Base-by-base conservation (phyloP, 2,329 filamentous ascomycete genomes). In the Cadophora luteo-olivacea region DNA sequence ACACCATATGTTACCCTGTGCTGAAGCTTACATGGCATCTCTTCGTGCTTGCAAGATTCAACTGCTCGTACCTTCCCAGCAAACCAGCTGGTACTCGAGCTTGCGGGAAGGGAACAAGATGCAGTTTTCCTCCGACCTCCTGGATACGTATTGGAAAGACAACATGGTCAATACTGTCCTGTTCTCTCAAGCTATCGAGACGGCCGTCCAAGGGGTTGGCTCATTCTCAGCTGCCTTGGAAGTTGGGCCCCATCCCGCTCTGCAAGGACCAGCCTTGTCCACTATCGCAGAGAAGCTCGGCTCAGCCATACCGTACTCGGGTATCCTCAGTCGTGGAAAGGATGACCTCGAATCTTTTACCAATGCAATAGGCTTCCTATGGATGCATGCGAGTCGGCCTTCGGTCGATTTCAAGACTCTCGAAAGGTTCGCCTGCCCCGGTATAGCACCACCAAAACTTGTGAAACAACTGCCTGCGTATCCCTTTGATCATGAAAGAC, bases 1-100 rank as follows among this genome's bases (percentile, higher is more conserved):
- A 0, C 69, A 72, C 24, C 73, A 75, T 45, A 75, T 73, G 71
- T 14, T 66, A 24, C 58, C 70, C n/a, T 75, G 74, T 45, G 49
- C 62, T 12, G 67, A 69, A 32, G 32, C 69, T 5, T 75, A 75
- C 51, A 29, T 70, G 14, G 48, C 67, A 2, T 51, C 71, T 32
- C 41, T 73, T 24, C 22, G 24, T n/a, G 58, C 36, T 11, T 72
- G 68, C 60, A 41, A 65, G 8, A 64, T 72, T 32, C 14, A 65
- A 41, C 60, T 67, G 66, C 45, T 19, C 38, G 19, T 52, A 5
- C 25, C 57, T 1, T 61, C 66, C 36, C 3, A 55, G n/a, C 24
- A 14, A 4, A 63, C 61, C 14, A n/a, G 22, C 19, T 74, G 71
- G 72, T 72, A 61, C 55, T 72, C 71, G 11, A 70, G 68, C 57